A percentile compares a stretch with the other conserved stretches of the same genome.
Evolutionary conservation across 2,329 filamentous ascomycete species (phyloP).

Genomic region (Xylaria sp.): DNA sequence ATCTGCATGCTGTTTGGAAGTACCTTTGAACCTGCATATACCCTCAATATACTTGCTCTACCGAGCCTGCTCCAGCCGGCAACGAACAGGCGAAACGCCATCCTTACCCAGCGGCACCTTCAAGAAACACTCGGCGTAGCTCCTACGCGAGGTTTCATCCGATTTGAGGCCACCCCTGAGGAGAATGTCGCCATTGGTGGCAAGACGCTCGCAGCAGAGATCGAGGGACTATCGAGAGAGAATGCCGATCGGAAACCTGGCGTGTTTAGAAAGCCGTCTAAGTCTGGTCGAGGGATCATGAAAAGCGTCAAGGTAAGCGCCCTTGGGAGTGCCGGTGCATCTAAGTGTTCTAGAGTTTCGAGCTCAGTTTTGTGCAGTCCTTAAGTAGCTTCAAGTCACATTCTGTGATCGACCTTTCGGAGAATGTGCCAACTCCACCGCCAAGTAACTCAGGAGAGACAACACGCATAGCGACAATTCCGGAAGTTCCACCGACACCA

Average conservation of each 20-base stretch:
- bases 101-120: constrained; percentile 80
- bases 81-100: constrained; percentile 83
- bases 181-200: constrained; percentile 78
- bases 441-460: constrained; percentile 45
- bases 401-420: constrained; percentile 41
- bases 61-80: constrained; percentile 74
- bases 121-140: constrained; percentile 74
- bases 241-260: constrained; percentile 40
- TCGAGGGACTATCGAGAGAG: constrained; percentile 65
- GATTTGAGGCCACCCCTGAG: constrained; percentile 75
- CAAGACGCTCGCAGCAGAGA: constrained; percentile 74
- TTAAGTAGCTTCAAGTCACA: constrained; percentile 47
- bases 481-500: constrained; percentile 47
- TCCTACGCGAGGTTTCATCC: constrained; percentile 74
- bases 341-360: constrained; percentile 13
- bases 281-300: constrained; percentile 42
- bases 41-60: constrained; percentile 77
- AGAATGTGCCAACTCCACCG: constrained; percentile 46
- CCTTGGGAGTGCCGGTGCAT: constrained; percentile 11
- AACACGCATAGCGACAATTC: constrained; percentile 46
- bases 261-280: constrained; percentile 43
- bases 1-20: constrained; percentile 79
- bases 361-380: constrained; percentile 46
- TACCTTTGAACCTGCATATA: constrained; percentile 81
- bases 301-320: constrained; percentile 45